Evolutionary conservation across 495 filamentous ascomycete genomes (phyloP).

Genomic region (Pyrenopolyporus hunteri): DNA sequence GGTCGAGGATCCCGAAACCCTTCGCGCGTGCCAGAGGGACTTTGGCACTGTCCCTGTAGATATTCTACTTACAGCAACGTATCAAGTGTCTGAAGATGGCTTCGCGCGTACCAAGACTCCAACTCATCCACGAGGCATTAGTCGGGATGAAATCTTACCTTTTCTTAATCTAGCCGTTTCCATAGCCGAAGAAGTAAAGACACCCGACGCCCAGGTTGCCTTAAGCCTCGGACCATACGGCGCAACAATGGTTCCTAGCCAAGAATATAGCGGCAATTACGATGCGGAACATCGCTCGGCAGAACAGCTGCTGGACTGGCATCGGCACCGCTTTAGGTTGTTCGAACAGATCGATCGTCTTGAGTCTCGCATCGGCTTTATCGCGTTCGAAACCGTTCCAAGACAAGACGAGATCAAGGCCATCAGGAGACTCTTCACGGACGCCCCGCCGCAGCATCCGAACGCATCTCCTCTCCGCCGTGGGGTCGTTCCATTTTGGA

Average conservation of each 20-base stretch:
- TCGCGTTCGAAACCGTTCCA: slow-evolving; percentile 71
- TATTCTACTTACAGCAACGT: slow-evolving; percentile 68
- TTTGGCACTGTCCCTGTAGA: slow-evolving; percentile 62
- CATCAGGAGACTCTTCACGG: slow-evolving; percentile 52
- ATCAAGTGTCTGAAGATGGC: slow-evolving; percentile 63
- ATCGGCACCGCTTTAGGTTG: slow-evolving; percentile 57
- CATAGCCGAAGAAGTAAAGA: slow-evolving; percentile 45
- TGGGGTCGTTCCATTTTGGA: slow-evolving; percentile 57
- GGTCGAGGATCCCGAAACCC: slow-evolving; percentile 53
- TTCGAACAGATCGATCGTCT: slow-evolving; percentile 45
- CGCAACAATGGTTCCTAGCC: slow-evolving; percentile 65
- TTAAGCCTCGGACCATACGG: slow-evolving; percentile 69
- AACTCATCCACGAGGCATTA: slow-evolving; percentile 32
- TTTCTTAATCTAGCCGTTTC: slow-evolving; percentile 46
- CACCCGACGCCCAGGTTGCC: slow-evolving; percentile 44
- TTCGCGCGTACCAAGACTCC: slow-evolving; percentile 51
- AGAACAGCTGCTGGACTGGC: slow-evolving; percentile 58
- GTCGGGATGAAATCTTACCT: slow-evolving; percentile 24
- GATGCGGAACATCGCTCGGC: slow-evolving; percentile 51
- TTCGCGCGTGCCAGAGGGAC: slow-evolving; percentile 58
- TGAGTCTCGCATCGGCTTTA: slow-evolving; percentile 51
- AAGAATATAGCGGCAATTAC: slow-evolving; percentile 69
- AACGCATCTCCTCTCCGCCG: slow-evolving; percentile 2
- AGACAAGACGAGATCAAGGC: slow-evolving; percentile 64
- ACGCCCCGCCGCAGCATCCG: slow-evolving; percentile 21